Conservation (phyloP, 2,329 filamentous ascomycete genomes). For the Xylariaceae sp. region DNA sequence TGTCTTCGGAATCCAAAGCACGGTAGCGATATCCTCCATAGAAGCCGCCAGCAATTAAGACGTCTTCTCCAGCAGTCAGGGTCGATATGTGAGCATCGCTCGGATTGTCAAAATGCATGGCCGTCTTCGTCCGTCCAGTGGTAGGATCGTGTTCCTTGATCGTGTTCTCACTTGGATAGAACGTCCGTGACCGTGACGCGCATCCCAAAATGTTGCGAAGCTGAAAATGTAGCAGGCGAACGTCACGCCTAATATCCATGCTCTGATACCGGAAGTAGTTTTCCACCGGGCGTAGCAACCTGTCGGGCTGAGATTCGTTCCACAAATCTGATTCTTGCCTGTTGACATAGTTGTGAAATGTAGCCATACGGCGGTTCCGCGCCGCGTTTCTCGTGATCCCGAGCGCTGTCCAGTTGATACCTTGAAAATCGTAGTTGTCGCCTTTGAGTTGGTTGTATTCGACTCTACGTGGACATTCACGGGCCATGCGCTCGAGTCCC, state of each 20-base stretch:
- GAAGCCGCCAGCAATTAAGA: conserved; percentile 64
- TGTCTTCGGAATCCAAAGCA: conserved; percentile 45
- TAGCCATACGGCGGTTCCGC: conserved; percentile 48
- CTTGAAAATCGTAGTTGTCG: conserved; percentile 60
- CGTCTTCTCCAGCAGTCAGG: conserved; percentile 53
- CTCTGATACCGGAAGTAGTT: conserved; percentile 61
- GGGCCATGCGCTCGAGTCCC: conserved; percentile 20
- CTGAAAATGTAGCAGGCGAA: conserved; percentile 66
- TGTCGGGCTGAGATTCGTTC: conserved; percentile 36
- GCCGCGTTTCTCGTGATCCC: conserved; percentile 54
- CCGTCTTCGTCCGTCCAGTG: conserved; percentile 47
- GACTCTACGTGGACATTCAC: conserved; percentile 29
- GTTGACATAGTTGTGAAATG: conserved; percentile 63
- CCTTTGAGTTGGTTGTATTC: conserved; percentile 54
- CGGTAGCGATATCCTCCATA: conserved; percentile 58
- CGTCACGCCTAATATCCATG: conserved; percentile 57
- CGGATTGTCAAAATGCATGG: conserved; percentile 47
- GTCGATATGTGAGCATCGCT: conserved; percentile 51
- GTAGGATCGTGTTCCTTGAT: conserved; percentile 57
- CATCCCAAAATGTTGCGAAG: conserved; percentile 64
- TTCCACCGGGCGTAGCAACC: conserved; percentile 42
- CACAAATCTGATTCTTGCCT: conserved; percentile 49
- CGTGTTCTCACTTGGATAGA: conserved; percentile 55
- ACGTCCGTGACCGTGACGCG: conserved; percentile 57
- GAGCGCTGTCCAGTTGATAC: conserved; percentile 59